phyloP scores from a whole-genome alignment of 2,329 filamentous ascomycete genomes.

The Arthroderma sp. region DNA sequence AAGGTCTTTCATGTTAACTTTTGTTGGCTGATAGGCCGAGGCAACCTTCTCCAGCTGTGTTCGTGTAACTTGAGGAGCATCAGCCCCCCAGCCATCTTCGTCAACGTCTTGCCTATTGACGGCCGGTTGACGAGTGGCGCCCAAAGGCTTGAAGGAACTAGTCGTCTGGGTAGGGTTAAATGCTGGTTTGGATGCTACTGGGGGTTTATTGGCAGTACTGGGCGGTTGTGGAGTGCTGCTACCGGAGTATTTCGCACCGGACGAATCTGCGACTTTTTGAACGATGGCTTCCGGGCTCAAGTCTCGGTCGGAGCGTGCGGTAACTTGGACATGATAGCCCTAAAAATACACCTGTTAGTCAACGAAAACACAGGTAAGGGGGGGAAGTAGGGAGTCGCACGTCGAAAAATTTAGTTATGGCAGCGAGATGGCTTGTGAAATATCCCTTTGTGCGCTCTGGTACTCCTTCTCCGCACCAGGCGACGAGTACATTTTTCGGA shows the following conservation, averaged over 20 bases:
- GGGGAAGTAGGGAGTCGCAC: slow-evolving; percentile 26
- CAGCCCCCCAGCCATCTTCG: slow-evolving; percentile 83
- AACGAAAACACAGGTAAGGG: neutral
- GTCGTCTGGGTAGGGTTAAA: slow-evolving; percentile 63
- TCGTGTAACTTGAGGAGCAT: slow-evolving; percentile 82
- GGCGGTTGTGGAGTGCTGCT: slow-evolving; percentile 45
- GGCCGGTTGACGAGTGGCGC: slow-evolving; percentile 43
- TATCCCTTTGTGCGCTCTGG: slow-evolving; percentile 98
- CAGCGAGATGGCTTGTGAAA: slow-evolving; percentile 85
- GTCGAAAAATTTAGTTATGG: slow-evolving; percentile 83
- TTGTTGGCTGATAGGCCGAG: slow-evolving; percentile 86
- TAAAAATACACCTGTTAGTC: slow-evolving; percentile 17
- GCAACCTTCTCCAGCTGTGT: slow-evolving; percentile 83
- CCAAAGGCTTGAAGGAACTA: slow-evolving; percentile 53
- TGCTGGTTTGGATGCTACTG: slow-evolving; percentile 76
- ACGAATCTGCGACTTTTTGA: slow-evolving; percentile 87
- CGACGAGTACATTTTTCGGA: slow-evolving; percentile 85
- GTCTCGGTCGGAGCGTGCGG: slow-evolving; percentile 79
- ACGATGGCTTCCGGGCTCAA: slow-evolving; percentile 78
- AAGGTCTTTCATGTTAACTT: slow-evolving; percentile 82
- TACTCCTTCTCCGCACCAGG: slow-evolving; percentile 94
- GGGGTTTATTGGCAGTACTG: slow-evolving; percentile 40
- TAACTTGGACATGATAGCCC: slow-evolving; percentile 96
- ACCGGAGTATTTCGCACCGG: slow-evolving; percentile 82
- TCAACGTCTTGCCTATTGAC: slow-evolving; percentile 45